These are phyloP conservation scores for Talaromyces piceae DNA, from an alignment of 2,329 filamentous ascomycete genomes.

Conservation along the genomic window DNA sequence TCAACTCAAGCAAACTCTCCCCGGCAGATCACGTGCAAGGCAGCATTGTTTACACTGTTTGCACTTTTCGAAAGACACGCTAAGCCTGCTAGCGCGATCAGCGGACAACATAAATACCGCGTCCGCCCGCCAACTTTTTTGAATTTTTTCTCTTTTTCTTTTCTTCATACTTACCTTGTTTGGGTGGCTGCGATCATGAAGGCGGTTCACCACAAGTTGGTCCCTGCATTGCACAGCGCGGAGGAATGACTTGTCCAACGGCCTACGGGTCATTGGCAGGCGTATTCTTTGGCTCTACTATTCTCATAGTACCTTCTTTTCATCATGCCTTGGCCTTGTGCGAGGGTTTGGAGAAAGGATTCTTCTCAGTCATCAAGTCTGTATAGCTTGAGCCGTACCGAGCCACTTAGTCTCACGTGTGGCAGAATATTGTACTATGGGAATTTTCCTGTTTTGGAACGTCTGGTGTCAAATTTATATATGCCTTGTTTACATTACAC, in stretches of 20 bases:
- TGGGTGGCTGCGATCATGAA: slow-evolving; percentile 42
- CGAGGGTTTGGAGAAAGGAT: slow-evolving; percentile 31
- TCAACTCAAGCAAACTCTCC: neutral
- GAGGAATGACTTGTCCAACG: slow-evolving; percentile 43
- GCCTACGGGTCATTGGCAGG: slow-evolving; percentile 43
- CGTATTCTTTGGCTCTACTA: slow-evolving; percentile 44
- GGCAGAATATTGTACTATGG: too few species aligned
- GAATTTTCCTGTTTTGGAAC: too few species aligned
- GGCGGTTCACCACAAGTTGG: slow-evolving; percentile 39
- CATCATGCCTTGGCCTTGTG: slow-evolving; percentile 32
- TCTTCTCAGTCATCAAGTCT: too few species aligned
- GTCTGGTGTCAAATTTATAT: too few species aligned
- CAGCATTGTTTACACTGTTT: neutral
- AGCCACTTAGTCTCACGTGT: too few species aligned
- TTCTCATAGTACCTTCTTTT: slow-evolving; percentile 28
- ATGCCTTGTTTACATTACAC: neutral
- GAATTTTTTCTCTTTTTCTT: slow-evolving; percentile 29
- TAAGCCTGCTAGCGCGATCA: slow-evolving; percentile 14
- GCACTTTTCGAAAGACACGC: too few species aligned
- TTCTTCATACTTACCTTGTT: slow-evolving; percentile 48
- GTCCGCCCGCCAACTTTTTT: slow-evolving; percentile 15
- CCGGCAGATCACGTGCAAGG: slow-evolving; percentile 11
- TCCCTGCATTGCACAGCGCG: slow-evolving; percentile 54
- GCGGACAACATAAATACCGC: slow-evolving; percentile 26
- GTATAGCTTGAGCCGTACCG: too few species aligned